Percentiles rank a stretch among this genome's conserved stretches.
Conservation (phyloP, 768 basidiomycete species). For the Tulasnella sp. region DNA sequence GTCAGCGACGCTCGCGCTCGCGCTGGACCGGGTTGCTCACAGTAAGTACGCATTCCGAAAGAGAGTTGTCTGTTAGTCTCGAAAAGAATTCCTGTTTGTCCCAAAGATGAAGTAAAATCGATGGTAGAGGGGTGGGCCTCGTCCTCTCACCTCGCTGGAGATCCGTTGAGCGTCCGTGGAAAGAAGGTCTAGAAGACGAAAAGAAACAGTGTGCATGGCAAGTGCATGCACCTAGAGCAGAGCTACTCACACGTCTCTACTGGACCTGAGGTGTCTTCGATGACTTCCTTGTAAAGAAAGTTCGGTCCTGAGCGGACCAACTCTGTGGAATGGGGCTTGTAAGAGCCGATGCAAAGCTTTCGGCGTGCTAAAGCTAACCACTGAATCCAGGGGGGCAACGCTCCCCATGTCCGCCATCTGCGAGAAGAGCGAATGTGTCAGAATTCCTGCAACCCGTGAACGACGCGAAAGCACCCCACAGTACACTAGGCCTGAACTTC, state of each 20-base stretch:
- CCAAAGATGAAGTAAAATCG: neutral
- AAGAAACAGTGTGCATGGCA: neutral
- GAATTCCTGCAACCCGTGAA: neutral
- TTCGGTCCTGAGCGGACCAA: neutral
- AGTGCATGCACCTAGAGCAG: neutral
- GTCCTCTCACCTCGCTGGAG: neutral
- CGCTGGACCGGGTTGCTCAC: neutral
- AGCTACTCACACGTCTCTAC: neutral
- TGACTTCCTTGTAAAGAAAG: neutral
- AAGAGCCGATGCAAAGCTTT: neutral
- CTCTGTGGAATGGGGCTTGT: neutral
- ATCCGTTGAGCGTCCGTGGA: neutral
- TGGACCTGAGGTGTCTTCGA: neutral
- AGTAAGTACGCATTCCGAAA: neutral
- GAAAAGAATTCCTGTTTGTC: neutral
- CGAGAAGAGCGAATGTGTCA: neutral
- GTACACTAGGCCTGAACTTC: neutral
- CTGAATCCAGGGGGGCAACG: neutral
- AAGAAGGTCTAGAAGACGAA: neutral
- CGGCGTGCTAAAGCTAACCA: neutral
- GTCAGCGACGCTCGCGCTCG: neutral
- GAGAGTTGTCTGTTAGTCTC: neutral
- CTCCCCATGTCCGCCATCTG: neutral
- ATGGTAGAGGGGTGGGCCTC: neutral
- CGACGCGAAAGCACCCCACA: neutral